Percentiles rank a stretch among this genome's conserved stretches.
These are phyloP conservation scores for Astrocystis sublimbata DNA, from an alignment of 495 filamentous ascomycete species.

Conservation along the genomic window DNA sequence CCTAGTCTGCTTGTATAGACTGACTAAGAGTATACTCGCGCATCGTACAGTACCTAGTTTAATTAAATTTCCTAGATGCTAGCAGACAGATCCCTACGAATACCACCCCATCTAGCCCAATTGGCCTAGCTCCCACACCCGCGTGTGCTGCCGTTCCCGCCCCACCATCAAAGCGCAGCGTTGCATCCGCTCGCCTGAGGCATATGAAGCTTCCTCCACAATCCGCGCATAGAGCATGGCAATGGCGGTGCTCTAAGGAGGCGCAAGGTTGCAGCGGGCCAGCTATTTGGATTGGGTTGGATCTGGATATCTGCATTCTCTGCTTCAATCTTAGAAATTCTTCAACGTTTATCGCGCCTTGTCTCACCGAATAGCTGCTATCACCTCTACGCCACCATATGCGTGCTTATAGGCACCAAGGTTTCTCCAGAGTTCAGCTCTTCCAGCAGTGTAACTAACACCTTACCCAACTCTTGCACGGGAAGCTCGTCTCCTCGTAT, in stretches of 20 bases:
- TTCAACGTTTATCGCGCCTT: too few species aligned
- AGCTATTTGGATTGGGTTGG: too few species aligned
- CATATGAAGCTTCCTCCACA: background rate
- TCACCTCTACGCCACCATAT: conserved; percentile 1
- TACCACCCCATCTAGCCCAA: background rate
- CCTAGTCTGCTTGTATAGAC: too few species aligned
- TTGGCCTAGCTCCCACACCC: conserved; percentile 11
- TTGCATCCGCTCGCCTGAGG: conserved; percentile 3
- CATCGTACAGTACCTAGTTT: background rate
- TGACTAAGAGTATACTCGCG: conserved; percentile 5
- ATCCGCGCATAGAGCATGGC: background rate
- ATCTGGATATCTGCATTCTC: too few species aligned
- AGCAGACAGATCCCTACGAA: background rate
- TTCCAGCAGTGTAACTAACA: background rate
- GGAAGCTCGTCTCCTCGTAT: background rate
- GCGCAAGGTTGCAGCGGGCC: too few species aligned
- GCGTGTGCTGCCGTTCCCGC: conserved; percentile 17
- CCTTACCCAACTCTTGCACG: background rate
- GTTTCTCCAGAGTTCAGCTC: background rate
- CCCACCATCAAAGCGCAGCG: conserved; percentile 14
- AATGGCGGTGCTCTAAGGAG: too few species aligned
- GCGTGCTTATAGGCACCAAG: too few species aligned
- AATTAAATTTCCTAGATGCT: background rate
- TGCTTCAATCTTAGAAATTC: too few species aligned
- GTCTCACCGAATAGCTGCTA: background rate